Conservation (phyloP, 805 yeast species). For the Candida adriatica region DNA sequence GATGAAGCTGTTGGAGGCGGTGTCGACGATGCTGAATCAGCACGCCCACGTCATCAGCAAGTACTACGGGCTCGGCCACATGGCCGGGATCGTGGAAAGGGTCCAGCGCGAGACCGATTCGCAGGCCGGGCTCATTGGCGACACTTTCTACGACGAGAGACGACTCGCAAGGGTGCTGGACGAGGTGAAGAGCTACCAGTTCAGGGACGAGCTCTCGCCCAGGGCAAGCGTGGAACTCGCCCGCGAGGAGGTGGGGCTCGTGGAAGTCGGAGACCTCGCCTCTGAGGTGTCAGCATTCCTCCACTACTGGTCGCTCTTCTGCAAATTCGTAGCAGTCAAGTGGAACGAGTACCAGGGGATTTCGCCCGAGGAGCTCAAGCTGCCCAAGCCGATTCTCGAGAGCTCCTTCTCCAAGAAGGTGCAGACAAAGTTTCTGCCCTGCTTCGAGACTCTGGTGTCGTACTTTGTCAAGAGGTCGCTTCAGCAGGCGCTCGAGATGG, state of each 20-base stretch:
- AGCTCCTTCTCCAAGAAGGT: slow-evolving; percentile 55
- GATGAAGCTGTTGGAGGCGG: slow-evolving; percentile 70
- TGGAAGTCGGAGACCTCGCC: slow-evolving; percentile 58
- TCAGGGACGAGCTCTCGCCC: slow-evolving; percentile 20
- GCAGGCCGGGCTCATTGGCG: slow-evolving; percentile 85
- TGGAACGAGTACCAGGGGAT: slow-evolving; percentile 45
- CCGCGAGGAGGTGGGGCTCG: slow-evolving; percentile 42
- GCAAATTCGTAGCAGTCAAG: slow-evolving; percentile 61
- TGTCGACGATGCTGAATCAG: slow-evolving; percentile 77
- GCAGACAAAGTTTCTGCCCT: slow-evolving; percentile 43
- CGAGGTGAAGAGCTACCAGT: slow-evolving; percentile 50
- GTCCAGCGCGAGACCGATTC: slow-evolving; percentile 86
- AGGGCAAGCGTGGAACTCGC: slow-evolving; percentile 24
- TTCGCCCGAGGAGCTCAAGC: slow-evolving; percentile 23
- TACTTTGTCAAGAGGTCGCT: slow-evolving; percentile 72
- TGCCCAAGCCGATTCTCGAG: slow-evolving; percentile 46
- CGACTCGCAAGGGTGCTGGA: slow-evolving; percentile 47
- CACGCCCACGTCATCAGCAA: slow-evolving; percentile 73
- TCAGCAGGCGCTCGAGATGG: slow-evolving; percentile 74
- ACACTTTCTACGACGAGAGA: slow-evolving; percentile 74
- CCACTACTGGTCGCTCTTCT: slow-evolving; percentile 80
- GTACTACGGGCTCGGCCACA: slow-evolving; percentile 60
- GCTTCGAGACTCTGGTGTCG: slow-evolving; percentile 55
- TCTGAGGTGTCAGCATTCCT: slow-evolving; percentile 70
- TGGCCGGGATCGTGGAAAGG: slow-evolving; percentile 59